Conservation (phyloP, 2,329 filamentous ascomycete genomes). For the Cylindrodendrum hubeiense region DNA sequence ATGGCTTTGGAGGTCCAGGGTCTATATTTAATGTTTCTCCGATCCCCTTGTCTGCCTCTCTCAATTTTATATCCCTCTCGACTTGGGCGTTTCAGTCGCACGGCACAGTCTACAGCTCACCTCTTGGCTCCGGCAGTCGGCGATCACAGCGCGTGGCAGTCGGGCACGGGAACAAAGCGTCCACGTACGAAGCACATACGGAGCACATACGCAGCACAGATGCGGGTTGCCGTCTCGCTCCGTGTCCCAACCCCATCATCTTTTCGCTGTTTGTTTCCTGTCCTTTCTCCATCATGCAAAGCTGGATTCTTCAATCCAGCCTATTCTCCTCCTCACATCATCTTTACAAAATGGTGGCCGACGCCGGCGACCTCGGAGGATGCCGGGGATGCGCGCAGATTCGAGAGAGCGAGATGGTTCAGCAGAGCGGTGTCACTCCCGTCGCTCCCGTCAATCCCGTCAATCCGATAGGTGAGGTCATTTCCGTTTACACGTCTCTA, state of each 20-base stretch:
- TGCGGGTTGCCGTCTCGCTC: constrained; percentile 12
- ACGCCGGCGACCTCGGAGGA: neutral
- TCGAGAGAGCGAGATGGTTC: constrained; percentile 31
- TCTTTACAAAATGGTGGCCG: constrained; percentile 1
- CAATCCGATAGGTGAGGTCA: constrained; percentile 15
- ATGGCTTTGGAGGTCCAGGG: neutral
- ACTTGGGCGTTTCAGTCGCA: neutral
- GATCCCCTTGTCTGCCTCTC: neutral
- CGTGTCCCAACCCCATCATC: constrained; percentile 17
- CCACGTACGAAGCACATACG: neutral
- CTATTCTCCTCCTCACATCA: neutral
- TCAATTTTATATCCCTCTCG: neutral
- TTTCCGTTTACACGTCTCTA: neutral
- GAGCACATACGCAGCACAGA: neutral
- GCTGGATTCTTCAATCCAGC: neutral
- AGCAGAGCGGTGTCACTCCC: constrained; percentile 25
- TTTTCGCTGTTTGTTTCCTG: no score
- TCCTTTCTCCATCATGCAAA: neutral
- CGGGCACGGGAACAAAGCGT: constrained; percentile 8
- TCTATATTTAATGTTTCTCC: neutral
- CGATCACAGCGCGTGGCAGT: constrained; percentile 9
- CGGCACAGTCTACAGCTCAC: neutral
- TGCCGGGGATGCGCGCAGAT: constrained; percentile 44
- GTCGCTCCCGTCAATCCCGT: constrained; percentile 31
- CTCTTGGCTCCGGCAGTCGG: constrained; percentile 9